phyloP scores from a whole-genome alignment of 805 yeast species.

The Pichia eremophila region DNA sequence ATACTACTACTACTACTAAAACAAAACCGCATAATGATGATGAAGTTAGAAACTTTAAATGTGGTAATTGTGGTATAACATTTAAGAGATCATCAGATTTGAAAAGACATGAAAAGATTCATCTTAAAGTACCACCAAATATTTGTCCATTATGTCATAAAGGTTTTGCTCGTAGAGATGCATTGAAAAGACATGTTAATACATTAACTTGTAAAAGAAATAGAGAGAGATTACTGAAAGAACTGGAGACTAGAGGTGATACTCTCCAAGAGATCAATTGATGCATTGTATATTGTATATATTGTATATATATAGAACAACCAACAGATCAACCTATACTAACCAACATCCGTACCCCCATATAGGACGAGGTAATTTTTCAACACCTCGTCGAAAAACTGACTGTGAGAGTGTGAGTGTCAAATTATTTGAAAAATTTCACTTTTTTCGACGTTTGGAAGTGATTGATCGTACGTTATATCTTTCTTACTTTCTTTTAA shows the following conservation, averaged over 20 bases:
- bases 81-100: slow-evolving; percentile 63
- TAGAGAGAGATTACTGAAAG: slow-evolving; percentile 38
- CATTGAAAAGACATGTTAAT: slow-evolving; percentile 64
- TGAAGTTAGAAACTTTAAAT: slow-evolving; percentile 28
- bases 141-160: slow-evolving; percentile 70
- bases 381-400: too few species aligned
- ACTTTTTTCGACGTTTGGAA: too few species aligned
- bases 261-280: too few species aligned
- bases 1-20: too few species aligned
- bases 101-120: slow-evolving; percentile 69
- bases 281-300: too few species aligned
- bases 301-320: too few species aligned
- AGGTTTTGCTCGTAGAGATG: slow-evolving; percentile 79
- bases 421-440: too few species aligned
- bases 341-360: background rate
- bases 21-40: background rate
- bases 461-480: too few species aligned
- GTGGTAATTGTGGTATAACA: slow-evolving; percentile 51
- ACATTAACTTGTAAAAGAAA: slow-evolving; percentile 70
- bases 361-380: too few species aligned
- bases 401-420: too few species aligned
- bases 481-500: too few species aligned
- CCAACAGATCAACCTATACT: too few species aligned
- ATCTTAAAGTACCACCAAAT: slow-evolving; percentile 61
- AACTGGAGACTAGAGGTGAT: background rate